These are phyloP conservation scores for Jackrogersella minutella DNA, from an alignment of 495 filamentous ascomycete genomes.

Conservation along the genomic window DNA sequence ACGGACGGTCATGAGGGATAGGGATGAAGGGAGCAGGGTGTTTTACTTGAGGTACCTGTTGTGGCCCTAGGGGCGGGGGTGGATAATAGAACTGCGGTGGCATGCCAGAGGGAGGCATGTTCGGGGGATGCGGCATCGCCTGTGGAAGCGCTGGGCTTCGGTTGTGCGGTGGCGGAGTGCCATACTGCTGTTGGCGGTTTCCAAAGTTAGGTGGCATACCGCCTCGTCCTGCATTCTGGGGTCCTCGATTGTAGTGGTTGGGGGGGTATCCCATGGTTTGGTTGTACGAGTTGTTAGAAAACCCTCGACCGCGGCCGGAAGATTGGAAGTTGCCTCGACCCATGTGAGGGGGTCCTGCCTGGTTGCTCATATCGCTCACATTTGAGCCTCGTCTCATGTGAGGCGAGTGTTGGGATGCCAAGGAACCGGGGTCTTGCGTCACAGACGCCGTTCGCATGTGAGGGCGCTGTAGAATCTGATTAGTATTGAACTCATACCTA, in stretches of 20 bases:
- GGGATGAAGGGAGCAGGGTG: conserved; percentile 59
- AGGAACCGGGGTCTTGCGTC: conserved; percentile 64
- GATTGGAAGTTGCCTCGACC: conserved; percentile 52
- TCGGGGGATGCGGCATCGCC: conserved; percentile 68
- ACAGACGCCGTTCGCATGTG: conserved; percentile 61
- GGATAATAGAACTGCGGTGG: conserved; percentile 67
- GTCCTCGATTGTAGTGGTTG: conserved; percentile 60
- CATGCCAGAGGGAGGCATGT: conserved; percentile 63
- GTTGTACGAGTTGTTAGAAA: conserved; percentile 64
- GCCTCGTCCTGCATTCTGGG: conserved; percentile 68
- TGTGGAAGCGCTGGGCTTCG: conserved; percentile 77
- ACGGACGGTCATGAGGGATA: conserved; percentile 29
- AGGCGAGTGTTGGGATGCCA: conserved; percentile 66
- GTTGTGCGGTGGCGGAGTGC: conserved; percentile 46
- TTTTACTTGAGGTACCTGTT: conserved; percentile 69
- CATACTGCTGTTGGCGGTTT: conserved; percentile 37
- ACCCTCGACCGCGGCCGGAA: conserved; percentile 72
- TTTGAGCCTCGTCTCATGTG: conserved; percentile 86
- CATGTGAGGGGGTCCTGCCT: conserved; percentile 59
- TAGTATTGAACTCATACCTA: conserved; percentile 29
- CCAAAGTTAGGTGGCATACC: conserved; percentile 73
- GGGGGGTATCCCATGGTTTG: conserved; percentile 75
- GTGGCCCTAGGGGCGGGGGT: conserved; percentile 62
- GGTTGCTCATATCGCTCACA: conserved; percentile 74
- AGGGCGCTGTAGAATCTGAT: conserved; percentile 57